Evolutionary conservation across 305 asterid species (phyloP).

Genomic region (Fraxinus velutina): DNA sequence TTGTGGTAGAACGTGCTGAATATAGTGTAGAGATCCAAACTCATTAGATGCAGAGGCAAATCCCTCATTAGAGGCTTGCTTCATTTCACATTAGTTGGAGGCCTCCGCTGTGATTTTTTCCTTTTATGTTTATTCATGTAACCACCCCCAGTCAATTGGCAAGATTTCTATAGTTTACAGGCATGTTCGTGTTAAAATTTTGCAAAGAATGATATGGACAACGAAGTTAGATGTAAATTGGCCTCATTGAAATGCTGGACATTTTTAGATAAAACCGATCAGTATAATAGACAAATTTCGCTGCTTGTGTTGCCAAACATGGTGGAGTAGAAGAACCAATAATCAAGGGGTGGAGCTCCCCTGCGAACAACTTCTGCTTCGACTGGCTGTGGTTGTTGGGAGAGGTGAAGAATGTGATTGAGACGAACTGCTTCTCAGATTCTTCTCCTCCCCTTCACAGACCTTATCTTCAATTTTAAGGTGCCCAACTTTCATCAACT

Average conservation of each 20-base stretch:
- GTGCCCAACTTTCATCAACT: conserved; percentile 47
- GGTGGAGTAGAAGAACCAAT: neutral
- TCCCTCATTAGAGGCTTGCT: neutral
- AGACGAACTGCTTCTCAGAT: neutral
- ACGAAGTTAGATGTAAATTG: neutral
- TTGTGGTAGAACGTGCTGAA: conserved; percentile 14
- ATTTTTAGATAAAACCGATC: neutral
- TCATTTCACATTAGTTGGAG: neutral
- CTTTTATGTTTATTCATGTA: neutral
- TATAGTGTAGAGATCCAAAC: conserved; percentile 22
- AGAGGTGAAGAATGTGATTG: neutral
- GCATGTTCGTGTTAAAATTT: neutral
- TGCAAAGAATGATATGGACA: neutral
- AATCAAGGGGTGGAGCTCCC: neutral
- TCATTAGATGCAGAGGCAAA: neutral
- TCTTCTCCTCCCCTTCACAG: neutral
- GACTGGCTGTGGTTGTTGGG: neutral
- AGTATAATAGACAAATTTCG: neutral
- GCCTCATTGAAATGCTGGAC: neutral
- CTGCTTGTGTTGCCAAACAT: neutral
- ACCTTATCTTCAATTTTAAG: conserved; percentile 39
- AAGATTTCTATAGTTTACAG: neutral
- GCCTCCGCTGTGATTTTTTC: neutral
- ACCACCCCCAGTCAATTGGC: neutral
- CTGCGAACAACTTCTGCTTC: neutral